Base-by-base conservation (phyloP, 177 flowering plant genomes). In the Vitis hybrid region DNA sequence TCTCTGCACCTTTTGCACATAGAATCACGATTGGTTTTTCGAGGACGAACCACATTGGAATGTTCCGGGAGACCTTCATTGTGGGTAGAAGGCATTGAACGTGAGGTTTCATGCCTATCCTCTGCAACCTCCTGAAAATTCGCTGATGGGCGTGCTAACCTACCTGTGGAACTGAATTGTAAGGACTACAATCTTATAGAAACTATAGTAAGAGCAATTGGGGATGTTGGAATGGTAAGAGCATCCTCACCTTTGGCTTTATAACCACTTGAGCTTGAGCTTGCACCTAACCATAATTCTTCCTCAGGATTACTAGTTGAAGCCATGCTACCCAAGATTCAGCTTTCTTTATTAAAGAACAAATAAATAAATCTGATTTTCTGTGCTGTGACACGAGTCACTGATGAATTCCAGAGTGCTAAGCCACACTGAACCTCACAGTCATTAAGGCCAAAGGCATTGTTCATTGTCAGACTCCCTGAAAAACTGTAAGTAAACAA, bases 61-160 rank as follows among this genome's bases (percentile, higher is more conserved):
- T 73, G 84, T n/a, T 74, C 74, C 16, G 76, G 76, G 3, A 74
- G 19, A 39, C 77, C 73, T 3, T 79, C 76, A 39, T 71, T 56
- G 8, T 72, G 71, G 8, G 80, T 65, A 68, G 87, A 79, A 70
- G 88, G 85, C 57, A 87, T 81, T 5, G 80, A 67, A 26, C 78
- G 86, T 8, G 93, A 88, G 20, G 78, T 39, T 53, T 78, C 82
- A 63, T 87, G 89, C 58, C 70, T 81, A 52, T 67, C 85, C 65
- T 74, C 75, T 0, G 83, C 82, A 69, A 82, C 57, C 54, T 68
- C 74, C 56, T 72, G 78, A 65, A 86, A 84, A 64, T 75, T 82
- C 2, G 76, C 81, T 8, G 86, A 81, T 19, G 87, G 88, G 10
- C 89, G 82, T 22, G 67, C 19, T 70, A 85, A 72, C 59, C 48